phyloP scores from a whole-genome alignment of 2,329 filamentous ascomycete genomes.

The Gaeumannomyces sp. region DNA sequence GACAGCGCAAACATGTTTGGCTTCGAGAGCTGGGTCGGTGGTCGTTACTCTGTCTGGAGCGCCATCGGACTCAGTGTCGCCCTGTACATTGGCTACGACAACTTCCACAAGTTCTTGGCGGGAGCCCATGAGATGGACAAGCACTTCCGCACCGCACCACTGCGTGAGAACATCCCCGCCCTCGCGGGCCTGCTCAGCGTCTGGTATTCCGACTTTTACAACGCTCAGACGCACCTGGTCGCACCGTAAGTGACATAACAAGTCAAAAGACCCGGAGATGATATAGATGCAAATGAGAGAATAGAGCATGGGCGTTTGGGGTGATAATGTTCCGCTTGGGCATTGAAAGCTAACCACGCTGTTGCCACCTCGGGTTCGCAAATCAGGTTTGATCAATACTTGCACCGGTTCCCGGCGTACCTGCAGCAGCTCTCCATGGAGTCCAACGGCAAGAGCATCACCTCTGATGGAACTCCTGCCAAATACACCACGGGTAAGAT shows the following conservation, averaged over 20 bases:
- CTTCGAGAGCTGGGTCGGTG: constrained; percentile 97
- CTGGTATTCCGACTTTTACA: constrained; percentile 99
- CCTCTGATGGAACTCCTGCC: constrained; percentile 78
- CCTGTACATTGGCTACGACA: constrained; percentile 93
- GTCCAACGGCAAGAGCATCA: constrained; percentile 97
- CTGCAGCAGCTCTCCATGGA: constrained; percentile 99
- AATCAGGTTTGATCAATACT: constrained; percentile 88
- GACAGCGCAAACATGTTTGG: constrained; percentile 99
- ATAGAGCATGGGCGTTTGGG: background rate
- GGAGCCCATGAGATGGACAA: constrained; percentile 97
- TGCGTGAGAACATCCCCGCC: constrained; percentile 91
- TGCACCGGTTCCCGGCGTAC: constrained; percentile 98
- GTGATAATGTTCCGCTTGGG: background rate
- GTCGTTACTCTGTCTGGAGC: constrained; percentile 97
- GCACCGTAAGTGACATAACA: constrained; percentile 62
- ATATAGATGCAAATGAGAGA: background rate
- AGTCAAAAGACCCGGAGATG: background rate
- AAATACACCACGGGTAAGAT: constrained; percentile 82
- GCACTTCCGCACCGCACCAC: constrained; percentile 87
- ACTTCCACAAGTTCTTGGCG: constrained; percentile 93
- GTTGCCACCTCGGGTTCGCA: background rate
- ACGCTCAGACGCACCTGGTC: constrained; percentile 94
- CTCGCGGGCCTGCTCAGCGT: constrained; percentile 90
- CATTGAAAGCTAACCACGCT: background rate
- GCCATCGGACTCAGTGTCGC: constrained; percentile 93